A percentile compares a stretch with the other conserved stretches of the same genome.
Evolutionary conservation across 257 asterid genomes (phyloP).

Genomic region (Capsicum chinense): DNA sequence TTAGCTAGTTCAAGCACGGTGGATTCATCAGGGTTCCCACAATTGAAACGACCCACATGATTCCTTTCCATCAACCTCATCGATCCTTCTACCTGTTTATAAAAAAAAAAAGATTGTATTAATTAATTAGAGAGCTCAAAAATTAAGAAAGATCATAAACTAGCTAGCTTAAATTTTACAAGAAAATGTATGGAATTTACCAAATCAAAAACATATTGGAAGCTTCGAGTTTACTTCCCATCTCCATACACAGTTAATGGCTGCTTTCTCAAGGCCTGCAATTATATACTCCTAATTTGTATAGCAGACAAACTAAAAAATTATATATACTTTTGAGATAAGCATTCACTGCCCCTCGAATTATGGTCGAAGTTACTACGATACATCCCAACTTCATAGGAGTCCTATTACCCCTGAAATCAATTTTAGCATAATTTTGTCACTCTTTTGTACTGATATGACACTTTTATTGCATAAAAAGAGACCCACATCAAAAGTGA

Average conservation of each 20-base stretch:
- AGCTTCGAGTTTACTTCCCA: conserved; percentile 94
- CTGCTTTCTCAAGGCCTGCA: conserved; percentile 83
- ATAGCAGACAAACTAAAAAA: background rate
- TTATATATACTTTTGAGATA: too few relatives aligned
- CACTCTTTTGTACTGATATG: too few relatives aligned
- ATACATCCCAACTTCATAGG: too few relatives aligned
- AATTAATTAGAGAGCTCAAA: background rate
- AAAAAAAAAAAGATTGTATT: background rate
- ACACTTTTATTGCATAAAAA: too few relatives aligned
- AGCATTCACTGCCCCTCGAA: too few relatives aligned
- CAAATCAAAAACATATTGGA: conserved; percentile 90
- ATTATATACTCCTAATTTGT: background rate
- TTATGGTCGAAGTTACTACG: too few relatives aligned
- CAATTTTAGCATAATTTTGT: too few relatives aligned
- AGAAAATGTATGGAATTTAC: conserved; percentile 41
- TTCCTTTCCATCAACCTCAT: conserved; percentile 87
- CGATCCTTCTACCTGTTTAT: conserved; percentile 72
- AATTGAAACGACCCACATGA: conserved; percentile 84
- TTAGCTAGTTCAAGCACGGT: conserved; percentile 91
- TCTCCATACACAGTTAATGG: conserved; percentile 91
- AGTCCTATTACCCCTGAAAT: too few relatives aligned
- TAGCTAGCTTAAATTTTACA: background rate
- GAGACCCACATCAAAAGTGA: too few relatives aligned
- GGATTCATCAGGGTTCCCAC: conserved; percentile 89
- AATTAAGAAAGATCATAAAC: background rate